Base-by-base conservation (phyloP, 2,329 filamentous ascomycete species). In the Pestalotiopsis sp. region DNA sequence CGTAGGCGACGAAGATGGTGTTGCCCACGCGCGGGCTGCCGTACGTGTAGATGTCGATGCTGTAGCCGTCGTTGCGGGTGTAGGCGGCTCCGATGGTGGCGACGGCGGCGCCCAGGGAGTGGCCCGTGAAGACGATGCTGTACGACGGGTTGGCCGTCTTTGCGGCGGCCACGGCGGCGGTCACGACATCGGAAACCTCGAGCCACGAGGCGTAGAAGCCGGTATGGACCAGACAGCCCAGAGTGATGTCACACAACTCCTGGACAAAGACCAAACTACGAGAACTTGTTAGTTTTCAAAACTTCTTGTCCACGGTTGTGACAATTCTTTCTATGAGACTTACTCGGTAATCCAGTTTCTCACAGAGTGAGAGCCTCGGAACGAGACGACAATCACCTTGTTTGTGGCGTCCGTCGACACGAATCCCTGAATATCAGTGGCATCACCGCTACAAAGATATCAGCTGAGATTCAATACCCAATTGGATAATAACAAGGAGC, bases 21-120 rank as follows among this genome's bases (percentile, higher is more conserved):
- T 91, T 90, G 69, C 90, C 91, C 20, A 90, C 84, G 60, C 90
- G 90, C 1, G 91, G 91, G 20, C 87, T 84, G 70, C 91, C 91
- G 80, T 87, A 93, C 1, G 87, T 90, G 83, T 90, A 92, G 58
- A 92, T 74, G 72, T 91, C 88, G 64, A 83, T 78, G 1, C 79
- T 71, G 69, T 80, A 79, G 57, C 86, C 88, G 11, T 76, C 74
- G 5, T 77, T 77, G 61, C 90, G 85, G 23, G 92, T 79, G 72
- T 87, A 83, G 0, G 85, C 87, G 0, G 84, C 87, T 0, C 84
- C 90, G 4, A 93, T 77, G 6, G 86, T 88, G 52, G 86, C 89
- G 2, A 93, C 81, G 6, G 90, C 90, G 31, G 83, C 91, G 62
- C 91, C 91, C 3, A 93, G 87, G 11, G 89, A 91, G 81, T 93